These are phyloP conservation scores for Zymoseptoria passerinii DNA, from an alignment of 2,329 filamentous ascomycete species.

Conservation along the genomic window DNA sequence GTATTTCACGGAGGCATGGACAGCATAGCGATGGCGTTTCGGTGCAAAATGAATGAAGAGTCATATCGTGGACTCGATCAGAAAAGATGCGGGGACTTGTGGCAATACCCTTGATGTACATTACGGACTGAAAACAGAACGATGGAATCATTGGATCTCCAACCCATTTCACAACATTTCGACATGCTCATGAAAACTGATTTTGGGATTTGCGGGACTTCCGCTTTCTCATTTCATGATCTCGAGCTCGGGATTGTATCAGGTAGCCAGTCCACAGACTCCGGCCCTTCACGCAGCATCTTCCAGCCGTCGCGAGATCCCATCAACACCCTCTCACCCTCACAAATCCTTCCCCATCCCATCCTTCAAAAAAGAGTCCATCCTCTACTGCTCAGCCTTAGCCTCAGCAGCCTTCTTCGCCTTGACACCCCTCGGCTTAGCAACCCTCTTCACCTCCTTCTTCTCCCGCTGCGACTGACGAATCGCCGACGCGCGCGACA, in stretches of 20 bases:
- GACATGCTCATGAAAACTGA: not conserved
- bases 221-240: conserved; percentile 1
- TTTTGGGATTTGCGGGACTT: not conserved
- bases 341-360: not conserved
- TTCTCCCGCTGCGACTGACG: conserved; percentile 72
- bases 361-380: not conserved
- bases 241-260: not conserved
- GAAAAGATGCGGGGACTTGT: not conserved
- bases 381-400: conserved; percentile 6
- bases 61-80: not conserved
- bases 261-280: not conserved
- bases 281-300: not conserved
- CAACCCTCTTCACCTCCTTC: conserved; percentile 66
- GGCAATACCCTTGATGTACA: not conserved
- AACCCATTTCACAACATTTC: no score
- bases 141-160: not conserved
- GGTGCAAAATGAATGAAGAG: no score
- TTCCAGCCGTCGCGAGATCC: not conserved
- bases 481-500: conserved; percentile 72
- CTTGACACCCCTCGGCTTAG: conserved; percentile 30
- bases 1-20: not conserved
- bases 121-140: not conserved
- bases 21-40: not conserved
- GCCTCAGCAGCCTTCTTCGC: conserved; percentile 21
- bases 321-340: not conserved